Evolutionary conservation across 305 asterid genomes (phyloP).

Genomic region (Coffea humblotiana): DNA sequence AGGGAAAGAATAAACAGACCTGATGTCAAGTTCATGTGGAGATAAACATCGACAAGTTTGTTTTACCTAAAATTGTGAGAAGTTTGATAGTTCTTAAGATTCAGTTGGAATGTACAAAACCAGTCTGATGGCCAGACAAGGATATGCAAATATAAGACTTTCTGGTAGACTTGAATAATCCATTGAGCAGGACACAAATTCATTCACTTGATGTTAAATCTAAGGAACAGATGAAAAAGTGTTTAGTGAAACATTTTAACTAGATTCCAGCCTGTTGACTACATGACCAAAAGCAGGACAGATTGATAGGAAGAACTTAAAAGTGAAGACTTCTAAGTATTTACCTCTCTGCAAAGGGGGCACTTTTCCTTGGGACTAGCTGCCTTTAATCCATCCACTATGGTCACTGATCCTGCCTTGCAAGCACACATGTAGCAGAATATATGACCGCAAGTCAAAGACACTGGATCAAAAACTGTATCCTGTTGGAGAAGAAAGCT

Average conservation of each 20-base stretch:
- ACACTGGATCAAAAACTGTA: slow-evolving; percentile 82
- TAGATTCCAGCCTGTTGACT: neutral
- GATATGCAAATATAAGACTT: neutral
- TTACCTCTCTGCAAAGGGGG: slow-evolving; percentile 91
- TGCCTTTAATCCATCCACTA: slow-evolving; percentile 70
- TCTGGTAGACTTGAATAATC: neutral
- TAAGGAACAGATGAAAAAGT: neutral
- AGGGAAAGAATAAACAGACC: no score
- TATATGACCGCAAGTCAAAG: slow-evolving; percentile 88
- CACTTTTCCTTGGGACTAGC: slow-evolving; percentile 60
- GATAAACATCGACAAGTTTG: no score
- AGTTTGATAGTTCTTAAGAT: no score
- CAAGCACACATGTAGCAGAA: slow-evolving; percentile 92
- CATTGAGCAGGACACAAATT: neutral
- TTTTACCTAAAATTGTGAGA: no score
- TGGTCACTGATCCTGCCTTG: slow-evolving; percentile 82
- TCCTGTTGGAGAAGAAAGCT: slow-evolving; percentile 47
- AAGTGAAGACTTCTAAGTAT: neutral
- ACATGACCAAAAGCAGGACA: neutral
- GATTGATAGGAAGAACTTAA: neutral
- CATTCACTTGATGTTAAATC: neutral
- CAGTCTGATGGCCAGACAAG: no score
- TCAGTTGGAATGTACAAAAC: no score
- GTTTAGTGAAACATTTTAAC: no score
- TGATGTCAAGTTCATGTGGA: no score